Evolutionary conservation across 148 eudicot genomes (phyloP), one percentile per base, ranked within the genome.

Genomic region (Nepenthes gracilis): DNA sequence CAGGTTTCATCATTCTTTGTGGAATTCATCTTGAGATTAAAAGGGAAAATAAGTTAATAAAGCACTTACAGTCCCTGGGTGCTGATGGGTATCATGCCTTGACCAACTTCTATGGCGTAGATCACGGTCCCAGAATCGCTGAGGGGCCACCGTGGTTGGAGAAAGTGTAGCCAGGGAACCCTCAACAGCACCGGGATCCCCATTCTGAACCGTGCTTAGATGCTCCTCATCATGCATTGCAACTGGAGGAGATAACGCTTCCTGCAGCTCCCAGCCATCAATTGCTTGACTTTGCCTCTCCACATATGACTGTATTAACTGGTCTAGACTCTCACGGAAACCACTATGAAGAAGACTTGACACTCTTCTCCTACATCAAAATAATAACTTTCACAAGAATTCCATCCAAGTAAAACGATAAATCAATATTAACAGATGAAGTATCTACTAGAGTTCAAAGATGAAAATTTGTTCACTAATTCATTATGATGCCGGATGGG

Each of bases 331-430:
- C 71, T 77, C 91, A 32, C 98, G 88, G 62, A 92, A 92, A 75
- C 81, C 86, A 69, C 98, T 92, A 55, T 69, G 78, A 71, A 92
- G 98, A 70, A 92, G 91, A 72, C 79, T 83, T 23, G 98, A 84
- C 68, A 92, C 98, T 64, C 79, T 82, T 79, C 98, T 84, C 88
- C 98, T 92, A 45, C 49, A 74, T 47, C 33, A 70, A 33, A 33
- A 35, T 55, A 47, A 61, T 8, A 60, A 43, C 37, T 55, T 4
- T 36, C 33, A 11, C 33, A 11, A 55, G 13, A 55, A 33, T 33
- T 49, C 13, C 11, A 54, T 2, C 7, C 32, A 9, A 54, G 8
- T 11, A 9, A 32, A 54, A 54, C 1, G 8, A 54, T 14, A 13
- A 8, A 9, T n/a, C 32, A 54, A 54, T 36, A 64, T 13, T 2